Evolutionary conservation across 352 stramenopile species (phyloP), one percentile per base, ranked within the genome.

Genomic region (Phytophthora multivora): DNA sequence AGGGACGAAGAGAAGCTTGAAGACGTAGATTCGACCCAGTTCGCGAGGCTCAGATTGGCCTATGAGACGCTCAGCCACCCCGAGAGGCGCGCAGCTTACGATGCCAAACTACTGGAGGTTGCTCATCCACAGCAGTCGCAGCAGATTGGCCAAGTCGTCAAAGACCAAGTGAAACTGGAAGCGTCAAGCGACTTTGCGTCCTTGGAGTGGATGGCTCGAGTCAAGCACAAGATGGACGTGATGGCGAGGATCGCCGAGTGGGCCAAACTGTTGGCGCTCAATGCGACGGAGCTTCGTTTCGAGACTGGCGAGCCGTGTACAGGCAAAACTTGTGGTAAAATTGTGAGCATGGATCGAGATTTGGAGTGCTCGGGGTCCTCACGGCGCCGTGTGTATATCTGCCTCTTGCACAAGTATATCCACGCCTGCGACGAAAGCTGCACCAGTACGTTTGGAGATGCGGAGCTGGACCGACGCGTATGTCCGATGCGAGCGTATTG

Each of bases 161-260:
- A 76, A 49, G 51, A 88, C 45, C 84, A 90, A 51, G 77, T 90
- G 38, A 75, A 81, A 23, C 26, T 93, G 2, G 84, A 93, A 57
- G 82, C 80, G 11, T 75, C 77, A 12, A 86, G 76, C 15, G 81
- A 93, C 48, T 91, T 91, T 66, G 84, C 84, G 28, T 91, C 81
- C 4, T 69, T 93, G 2, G 84, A 93, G 64, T 93, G 84, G 84
- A 91, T 93, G 80, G 79, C 78, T 6, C 79, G 84, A 4, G 78
- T 93, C 13, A 91, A 93, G 58, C 82, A 93, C 80, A 93, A 93
- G 53, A 93, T 91, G 82, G 84, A 93, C 46, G 84, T 93, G 1
- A 93, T 93, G 82, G 84, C 86, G 33, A 75, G 79, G 8, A 88
- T 93, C 43, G 68, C 84, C 7, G 77, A 88, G 49, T 93, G 84